phyloP scores from a whole-genome alignment of 192 early-diverging fungal genomes.

The Coemansia sp. region DNA sequence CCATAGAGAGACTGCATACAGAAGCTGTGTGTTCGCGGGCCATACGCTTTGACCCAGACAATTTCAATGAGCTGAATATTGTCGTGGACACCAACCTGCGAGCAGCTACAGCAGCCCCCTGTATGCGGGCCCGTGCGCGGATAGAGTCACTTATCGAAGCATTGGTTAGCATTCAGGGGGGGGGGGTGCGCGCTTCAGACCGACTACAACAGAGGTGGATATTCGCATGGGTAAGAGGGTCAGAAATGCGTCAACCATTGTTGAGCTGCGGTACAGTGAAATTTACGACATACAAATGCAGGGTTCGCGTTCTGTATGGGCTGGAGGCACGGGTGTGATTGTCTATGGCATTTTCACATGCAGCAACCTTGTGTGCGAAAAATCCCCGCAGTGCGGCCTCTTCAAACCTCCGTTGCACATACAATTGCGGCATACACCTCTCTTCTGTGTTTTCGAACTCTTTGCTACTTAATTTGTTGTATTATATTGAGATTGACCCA shows the following conservation, averaged over 20 bases:
- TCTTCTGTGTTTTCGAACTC: neutral
- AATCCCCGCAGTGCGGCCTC: neutral
- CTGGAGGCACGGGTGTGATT: no score
- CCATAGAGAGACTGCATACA: constrained; percentile 40
- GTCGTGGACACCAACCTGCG: constrained; percentile 15
- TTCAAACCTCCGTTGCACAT: neutral
- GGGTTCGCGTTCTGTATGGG: no score
- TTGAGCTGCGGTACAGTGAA: neutral
- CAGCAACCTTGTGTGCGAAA: neutral
- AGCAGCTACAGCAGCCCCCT: neutral
- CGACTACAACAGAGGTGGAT: no score
- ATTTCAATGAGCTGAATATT: constrained; percentile 21
- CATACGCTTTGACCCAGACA: constrained; percentile 34
- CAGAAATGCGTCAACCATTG: neutral
- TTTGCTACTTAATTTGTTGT: neutral
- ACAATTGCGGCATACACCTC: no score
- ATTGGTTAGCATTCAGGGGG: neutral
- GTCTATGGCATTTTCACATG: constrained; percentile 4
- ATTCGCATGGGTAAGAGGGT: no score
- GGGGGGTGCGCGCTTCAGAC: neutral
- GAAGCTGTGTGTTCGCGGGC: constrained; percentile 34
- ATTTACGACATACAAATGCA: neutral
- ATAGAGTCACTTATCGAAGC: constrained; percentile 16
- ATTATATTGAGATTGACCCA: neutral
- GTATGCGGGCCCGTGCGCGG: constrained; percentile 23